phyloP scores from a whole-genome alignment of 2,329 filamentous ascomycete species.

The Domatiomyces catenatus region DNA sequence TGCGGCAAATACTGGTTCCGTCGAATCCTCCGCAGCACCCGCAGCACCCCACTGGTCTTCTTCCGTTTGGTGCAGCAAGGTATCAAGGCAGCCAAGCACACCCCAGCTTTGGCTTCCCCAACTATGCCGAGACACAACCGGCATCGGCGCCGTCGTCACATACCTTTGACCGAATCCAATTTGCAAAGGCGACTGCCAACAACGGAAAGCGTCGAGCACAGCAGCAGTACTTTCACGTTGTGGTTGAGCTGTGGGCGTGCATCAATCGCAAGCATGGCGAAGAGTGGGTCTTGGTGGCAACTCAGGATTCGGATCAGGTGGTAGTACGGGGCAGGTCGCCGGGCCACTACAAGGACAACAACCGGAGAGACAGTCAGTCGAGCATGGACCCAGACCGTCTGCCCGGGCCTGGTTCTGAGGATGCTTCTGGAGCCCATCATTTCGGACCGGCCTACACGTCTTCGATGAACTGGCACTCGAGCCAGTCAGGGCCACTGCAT shows the following conservation, averaged over 20 bases:
- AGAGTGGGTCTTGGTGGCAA: slow-evolving; percentile 55
- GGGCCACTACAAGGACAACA: slow-evolving; percentile 57
- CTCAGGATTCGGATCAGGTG: slow-evolving; percentile 60
- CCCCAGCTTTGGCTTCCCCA: neutral
- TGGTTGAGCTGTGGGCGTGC: slow-evolving; percentile 68
- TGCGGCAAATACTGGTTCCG: slow-evolving; percentile 43
- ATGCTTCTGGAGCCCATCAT: slow-evolving; percentile 3
- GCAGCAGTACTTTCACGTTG: slow-evolving; percentile 84
- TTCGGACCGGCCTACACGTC: neutral
- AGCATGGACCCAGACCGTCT: slow-evolving; percentile 55
- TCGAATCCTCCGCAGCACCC: slow-evolving; percentile 41
- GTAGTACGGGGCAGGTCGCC: slow-evolving; percentile 76
- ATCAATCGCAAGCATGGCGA: slow-evolving; percentile 34
- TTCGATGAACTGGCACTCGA: slow-evolving; percentile 6
- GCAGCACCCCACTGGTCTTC: slow-evolving; percentile 14
- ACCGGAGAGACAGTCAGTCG: slow-evolving; percentile 51
- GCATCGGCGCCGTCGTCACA: slow-evolving; percentile 24
- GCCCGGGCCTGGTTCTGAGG: slow-evolving; percentile 34
- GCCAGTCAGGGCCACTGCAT: neutral
- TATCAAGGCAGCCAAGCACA: slow-evolving; percentile 18
- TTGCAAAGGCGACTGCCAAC: slow-evolving; percentile 86
- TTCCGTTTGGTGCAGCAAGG: neutral
- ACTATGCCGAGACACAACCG: neutral
- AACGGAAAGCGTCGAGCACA: slow-evolving; percentile 81
- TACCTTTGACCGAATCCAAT: slow-evolving; percentile 78